Evolutionary conservation across 2,329 filamentous ascomycete species (phyloP).

Genomic region (Aspergillus sp.): DNA sequence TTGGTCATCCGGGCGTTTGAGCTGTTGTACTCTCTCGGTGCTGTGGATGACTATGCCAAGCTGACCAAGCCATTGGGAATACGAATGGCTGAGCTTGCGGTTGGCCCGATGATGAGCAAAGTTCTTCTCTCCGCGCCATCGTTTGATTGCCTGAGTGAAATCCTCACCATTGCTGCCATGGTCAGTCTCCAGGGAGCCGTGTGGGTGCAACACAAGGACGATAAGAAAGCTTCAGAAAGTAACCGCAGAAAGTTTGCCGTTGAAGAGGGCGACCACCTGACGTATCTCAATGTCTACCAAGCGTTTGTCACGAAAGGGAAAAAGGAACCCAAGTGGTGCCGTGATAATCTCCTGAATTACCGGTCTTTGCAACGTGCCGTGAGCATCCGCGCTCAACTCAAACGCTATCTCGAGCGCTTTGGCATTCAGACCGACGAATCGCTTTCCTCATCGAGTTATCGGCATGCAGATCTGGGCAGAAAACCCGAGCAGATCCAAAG

Average conservation of each 20-base stretch:
- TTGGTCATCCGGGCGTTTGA: constrained; percentile 81
- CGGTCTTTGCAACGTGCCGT: constrained; percentile 74
- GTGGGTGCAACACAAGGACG: constrained; percentile 72
- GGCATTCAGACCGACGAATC: constrained; percentile 62
- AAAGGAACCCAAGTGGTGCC: constrained; percentile 79
- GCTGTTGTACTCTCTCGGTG: constrained; percentile 76
- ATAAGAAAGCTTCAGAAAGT: constrained; percentile 66
- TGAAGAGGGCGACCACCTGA: constrained; percentile 89
- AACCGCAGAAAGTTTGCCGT: constrained; percentile 75
- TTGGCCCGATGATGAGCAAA: constrained; percentile 94
- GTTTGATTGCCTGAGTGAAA: constrained; percentile 74
- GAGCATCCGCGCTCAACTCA: constrained; percentile 77
- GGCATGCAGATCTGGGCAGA: constrained; percentile 29
- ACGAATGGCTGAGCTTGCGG: constrained; percentile 84
- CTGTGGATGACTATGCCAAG: constrained; percentile 81
- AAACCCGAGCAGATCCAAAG: constrained; percentile 68
- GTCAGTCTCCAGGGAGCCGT: constrained; percentile 73
- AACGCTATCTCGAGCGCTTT: constrained; percentile 78
- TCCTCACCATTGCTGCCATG: constrained; percentile 91
- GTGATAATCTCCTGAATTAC: constrained; percentile 78
- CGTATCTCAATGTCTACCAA: constrained; percentile 86
- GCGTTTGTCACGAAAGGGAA: constrained; percentile 75
- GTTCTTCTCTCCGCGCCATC: constrained; percentile 65
- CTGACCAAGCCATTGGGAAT: constrained; percentile 80
- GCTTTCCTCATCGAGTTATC: constrained; percentile 27